Conservation (phyloP, 495 filamentous ascomycete species). For the Penicillium cataractarum region DNA sequence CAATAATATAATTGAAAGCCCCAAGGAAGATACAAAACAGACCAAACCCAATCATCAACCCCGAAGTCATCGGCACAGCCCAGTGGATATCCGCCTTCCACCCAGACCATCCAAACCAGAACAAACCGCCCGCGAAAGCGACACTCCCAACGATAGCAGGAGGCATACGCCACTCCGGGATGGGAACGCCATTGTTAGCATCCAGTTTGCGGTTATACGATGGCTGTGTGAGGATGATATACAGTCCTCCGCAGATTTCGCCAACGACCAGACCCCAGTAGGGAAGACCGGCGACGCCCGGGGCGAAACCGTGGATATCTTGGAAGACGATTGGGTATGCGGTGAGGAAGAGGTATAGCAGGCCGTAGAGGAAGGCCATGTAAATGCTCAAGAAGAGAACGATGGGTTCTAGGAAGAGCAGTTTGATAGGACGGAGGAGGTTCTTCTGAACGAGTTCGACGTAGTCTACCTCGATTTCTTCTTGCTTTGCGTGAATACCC, state of each 20-base stretch:
- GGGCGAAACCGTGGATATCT: conserved; percentile 65
- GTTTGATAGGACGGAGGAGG: conserved; percentile 76
- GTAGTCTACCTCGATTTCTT: conserved; percentile 88
- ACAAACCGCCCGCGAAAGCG: conserved; percentile 72
- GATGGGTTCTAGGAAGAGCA: conserved; percentile 82
- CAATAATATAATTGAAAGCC: conserved; percentile 81
- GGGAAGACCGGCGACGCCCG: conserved; percentile 72
- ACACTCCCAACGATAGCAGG: conserved; percentile 77
- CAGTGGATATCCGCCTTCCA: conserved; percentile 72
- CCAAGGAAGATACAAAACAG: conserved; percentile 83
- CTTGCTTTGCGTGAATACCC: conserved; percentile 93
- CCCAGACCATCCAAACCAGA: conserved; percentile 85
- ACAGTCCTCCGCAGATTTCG: conserved; percentile 66
- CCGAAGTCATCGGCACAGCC: conserved; percentile 79
- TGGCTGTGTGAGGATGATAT: conserved; percentile 68
- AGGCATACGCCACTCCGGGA: conserved; percentile 87
- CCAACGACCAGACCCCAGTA: conserved; percentile 83
- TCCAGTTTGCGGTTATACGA: conserved; percentile 64
- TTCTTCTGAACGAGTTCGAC: conserved; percentile 80
- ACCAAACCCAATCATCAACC: conserved; percentile 62
- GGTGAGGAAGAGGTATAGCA: conserved; percentile 80
- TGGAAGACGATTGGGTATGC: conserved; percentile 83
- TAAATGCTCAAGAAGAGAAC: conserved; percentile 75
- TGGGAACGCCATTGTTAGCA: conserved; percentile 71
- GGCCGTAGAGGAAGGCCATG: conserved; percentile 80